Conservation (phyloP, 148 eudicot species). For the Bassia scoparia region DNA sequence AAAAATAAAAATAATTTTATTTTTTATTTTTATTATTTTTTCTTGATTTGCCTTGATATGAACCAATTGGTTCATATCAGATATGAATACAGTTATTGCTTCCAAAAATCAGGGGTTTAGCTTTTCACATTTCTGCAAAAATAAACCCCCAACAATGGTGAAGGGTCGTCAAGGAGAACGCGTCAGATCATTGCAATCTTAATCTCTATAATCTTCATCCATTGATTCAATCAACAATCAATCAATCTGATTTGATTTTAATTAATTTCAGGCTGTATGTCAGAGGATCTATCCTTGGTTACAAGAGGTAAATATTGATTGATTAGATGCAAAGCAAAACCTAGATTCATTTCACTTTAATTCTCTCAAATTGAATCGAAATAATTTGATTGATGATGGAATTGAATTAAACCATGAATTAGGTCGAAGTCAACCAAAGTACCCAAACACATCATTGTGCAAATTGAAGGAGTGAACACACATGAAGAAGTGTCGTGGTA, state of each 20-base stretch:
- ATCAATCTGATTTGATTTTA: too few relatives aligned
- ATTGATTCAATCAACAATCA: not conserved
- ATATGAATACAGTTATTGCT: too few relatives aligned
- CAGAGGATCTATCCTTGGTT: not conserved
- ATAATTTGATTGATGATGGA: not conserved
- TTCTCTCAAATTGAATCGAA: not conserved
- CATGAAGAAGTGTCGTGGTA: constrained; percentile 55
- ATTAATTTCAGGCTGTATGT: not conserved
- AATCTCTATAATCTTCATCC: not conserved
- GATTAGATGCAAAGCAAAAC: too few relatives aligned
- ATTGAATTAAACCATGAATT: too few relatives aligned
- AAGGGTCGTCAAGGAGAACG: not conserved
- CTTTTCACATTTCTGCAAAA: not conserved
- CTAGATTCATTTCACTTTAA: too few relatives aligned
- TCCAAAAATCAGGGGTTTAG: not conserved
- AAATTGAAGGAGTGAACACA: constrained; percentile 61
- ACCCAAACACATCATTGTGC: constrained; percentile 54
- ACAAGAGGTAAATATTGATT: not conserved
- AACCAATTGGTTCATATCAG: too few relatives aligned
- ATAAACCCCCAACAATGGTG: not conserved
- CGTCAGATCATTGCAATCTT: not conserved
- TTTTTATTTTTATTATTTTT: too few relatives aligned
- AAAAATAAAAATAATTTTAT: too few relatives aligned
- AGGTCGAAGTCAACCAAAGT: constrained; percentile 73
- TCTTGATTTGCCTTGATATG: too few relatives aligned